Conservation (phyloP, 768 basidiomycete species). For the Hygrocybe punicea region DNA sequence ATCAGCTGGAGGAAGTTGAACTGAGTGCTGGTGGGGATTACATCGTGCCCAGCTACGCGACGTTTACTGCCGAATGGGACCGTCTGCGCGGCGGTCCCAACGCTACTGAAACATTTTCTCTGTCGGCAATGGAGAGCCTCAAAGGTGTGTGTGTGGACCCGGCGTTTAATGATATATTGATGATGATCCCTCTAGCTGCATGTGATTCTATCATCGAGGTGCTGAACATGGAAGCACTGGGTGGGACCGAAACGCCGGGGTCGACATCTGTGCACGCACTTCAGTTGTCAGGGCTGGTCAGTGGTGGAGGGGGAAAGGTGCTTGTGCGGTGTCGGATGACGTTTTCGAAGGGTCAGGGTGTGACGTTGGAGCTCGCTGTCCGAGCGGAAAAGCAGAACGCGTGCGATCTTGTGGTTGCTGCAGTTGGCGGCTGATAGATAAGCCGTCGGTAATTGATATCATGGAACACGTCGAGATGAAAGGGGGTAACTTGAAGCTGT, state of each 20-base stretch:
- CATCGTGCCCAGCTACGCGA: constrained; percentile 90
- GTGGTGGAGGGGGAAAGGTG: constrained; percentile 94
- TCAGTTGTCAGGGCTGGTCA: constrained; percentile 86
- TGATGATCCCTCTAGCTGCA: constrained; percentile 57
- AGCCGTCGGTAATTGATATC: background rate
- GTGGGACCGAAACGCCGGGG: constrained; percentile 80
- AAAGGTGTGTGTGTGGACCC: constrained; percentile 61
- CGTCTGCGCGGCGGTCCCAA: constrained; percentile 72
- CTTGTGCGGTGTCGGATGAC: constrained; percentile 95
- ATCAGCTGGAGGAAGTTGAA: constrained; percentile 94
- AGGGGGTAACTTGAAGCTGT: no score
- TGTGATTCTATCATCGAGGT: constrained; percentile 96
- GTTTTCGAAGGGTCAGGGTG: constrained; percentile 82
- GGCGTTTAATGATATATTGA: constrained; percentile 15
- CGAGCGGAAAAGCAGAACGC: constrained; percentile 88
- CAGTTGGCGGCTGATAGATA: constrained; percentile 63
- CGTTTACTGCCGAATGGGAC: constrained; percentile 95
- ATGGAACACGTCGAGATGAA: no score
- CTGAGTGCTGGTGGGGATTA: constrained; percentile 91
- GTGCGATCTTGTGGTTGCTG: constrained; percentile 83
- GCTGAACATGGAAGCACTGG: constrained; percentile 94
- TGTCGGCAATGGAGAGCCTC: constrained; percentile 88
- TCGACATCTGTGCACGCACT: constrained; percentile 90
- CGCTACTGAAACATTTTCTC: constrained; percentile 88
- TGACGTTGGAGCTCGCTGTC: constrained; percentile 87